Percentiles rank a stretch among this genome's conserved stretches.
These are phyloP conservation scores for Fusarium siculi DNA, from an alignment of 2,329 filamentous ascomycete species.

Conservation along the genomic window DNA sequence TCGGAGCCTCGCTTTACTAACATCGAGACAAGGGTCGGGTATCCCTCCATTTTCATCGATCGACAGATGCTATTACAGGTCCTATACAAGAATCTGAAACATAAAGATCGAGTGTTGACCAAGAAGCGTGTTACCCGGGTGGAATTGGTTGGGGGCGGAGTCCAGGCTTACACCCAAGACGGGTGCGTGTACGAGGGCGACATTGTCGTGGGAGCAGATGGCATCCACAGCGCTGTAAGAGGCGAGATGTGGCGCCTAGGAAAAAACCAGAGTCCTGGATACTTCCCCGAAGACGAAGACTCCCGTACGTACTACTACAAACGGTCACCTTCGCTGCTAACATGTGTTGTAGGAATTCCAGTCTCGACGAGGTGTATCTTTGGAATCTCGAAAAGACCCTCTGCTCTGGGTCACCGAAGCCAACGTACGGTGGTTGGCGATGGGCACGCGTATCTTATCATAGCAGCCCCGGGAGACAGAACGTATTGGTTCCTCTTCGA, in stretches of 20 bases:
- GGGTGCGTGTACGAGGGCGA: background rate
- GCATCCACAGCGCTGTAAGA: background rate
- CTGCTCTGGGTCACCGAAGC: background rate
- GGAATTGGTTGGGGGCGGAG: background rate
- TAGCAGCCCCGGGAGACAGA: background rate
- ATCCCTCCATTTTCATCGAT: conserved; percentile 7
- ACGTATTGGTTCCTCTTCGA: background rate
- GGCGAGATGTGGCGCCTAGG: background rate
- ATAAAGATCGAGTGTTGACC: background rate
- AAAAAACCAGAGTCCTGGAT: background rate
- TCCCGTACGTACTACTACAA: background rate
- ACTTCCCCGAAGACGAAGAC: background rate
- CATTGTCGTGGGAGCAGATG: conserved; percentile 13
- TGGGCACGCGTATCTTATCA: background rate
- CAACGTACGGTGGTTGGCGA: background rate
- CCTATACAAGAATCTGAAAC: background rate
- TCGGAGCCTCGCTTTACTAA: background rate
- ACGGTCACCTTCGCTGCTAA: background rate
- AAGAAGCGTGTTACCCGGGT: background rate
- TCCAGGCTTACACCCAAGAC: background rate
- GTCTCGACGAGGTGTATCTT: background rate
- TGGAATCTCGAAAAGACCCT: background rate
- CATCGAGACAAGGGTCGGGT: background rate
- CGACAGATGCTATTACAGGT: background rate
- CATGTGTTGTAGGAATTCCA: background rate